These are phyloP conservation scores for Exophiala mesophila DNA, from an alignment of 2,329 filamentous ascomycete species.

Conservation along the genomic window DNA sequence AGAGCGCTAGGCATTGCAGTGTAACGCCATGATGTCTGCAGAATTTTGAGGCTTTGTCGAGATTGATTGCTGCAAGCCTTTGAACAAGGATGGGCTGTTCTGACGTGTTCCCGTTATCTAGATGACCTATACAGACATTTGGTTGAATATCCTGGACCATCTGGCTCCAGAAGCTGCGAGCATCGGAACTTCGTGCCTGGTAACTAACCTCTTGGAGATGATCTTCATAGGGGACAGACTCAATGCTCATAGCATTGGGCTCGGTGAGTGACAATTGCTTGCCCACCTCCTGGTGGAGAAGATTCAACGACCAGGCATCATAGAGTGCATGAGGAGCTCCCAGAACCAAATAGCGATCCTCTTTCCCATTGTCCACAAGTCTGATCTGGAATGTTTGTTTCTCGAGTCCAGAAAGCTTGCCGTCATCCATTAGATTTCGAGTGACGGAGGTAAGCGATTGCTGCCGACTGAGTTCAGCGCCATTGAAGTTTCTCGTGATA, in stretches of 20 bases:
- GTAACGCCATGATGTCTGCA: constrained; percentile 66
- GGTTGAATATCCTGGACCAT: constrained; percentile 45
- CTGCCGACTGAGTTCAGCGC: constrained; percentile 2
- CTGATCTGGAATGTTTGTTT: constrained; percentile 29
- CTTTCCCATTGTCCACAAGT: constrained; percentile 31
- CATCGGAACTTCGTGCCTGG: constrained; percentile 42
- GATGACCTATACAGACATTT: constrained; percentile 1
- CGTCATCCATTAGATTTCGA: constrained; percentile 16
- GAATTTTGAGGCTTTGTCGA: constrained; percentile 48
- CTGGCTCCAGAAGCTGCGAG: constrained; percentile 64
- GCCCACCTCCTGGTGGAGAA: constrained; percentile 61
- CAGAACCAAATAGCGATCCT: constrained; percentile 48
- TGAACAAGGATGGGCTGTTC: constrained; percentile 42
- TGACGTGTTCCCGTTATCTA: not conserved
- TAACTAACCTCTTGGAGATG: constrained; percentile 53
- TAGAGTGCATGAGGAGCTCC: constrained; percentile 85
- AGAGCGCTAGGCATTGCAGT: constrained; percentile 69
- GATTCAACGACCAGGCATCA: constrained; percentile 75
- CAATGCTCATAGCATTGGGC: not conserved
- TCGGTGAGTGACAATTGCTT: constrained; percentile 3
- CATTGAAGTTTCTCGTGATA: constrained; percentile 1
- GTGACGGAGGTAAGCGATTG: constrained; percentile 8
- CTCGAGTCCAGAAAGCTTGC: constrained; percentile 11
- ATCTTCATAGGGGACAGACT: constrained; percentile 24
- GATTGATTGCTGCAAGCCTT: constrained; percentile 38